Base-by-base conservation (phyloP, 192 early-diverging fungal species). In the Gamsiella multidivaricata region DNA sequence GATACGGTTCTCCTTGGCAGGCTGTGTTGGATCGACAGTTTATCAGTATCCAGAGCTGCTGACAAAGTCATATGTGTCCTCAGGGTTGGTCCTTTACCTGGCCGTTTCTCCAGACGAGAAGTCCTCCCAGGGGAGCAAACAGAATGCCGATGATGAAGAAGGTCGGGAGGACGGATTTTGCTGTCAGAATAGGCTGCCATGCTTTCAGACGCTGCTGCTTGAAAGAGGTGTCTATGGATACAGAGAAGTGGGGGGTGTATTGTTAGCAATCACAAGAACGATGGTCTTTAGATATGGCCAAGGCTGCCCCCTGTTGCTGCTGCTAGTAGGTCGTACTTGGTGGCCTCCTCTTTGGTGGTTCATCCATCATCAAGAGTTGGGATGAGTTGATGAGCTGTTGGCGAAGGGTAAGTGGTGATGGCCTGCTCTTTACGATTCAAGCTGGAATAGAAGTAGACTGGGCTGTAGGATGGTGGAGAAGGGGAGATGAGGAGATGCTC, bases 141-240 rank as follows among this genome's bases (percentile, higher is more conserved):
- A 97, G 85, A 12, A 95, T 86, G 12, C 97, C 97, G 56, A 99
- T 86, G 56, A 94, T 84, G 81, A 99, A 99, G 68, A 97, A 96
- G 22, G 94, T 92, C 2, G 97, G 97, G 4, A 99, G 81, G 15
- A 97, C 96, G 37, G 92, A 93, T 71, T 95, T 95, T 61, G 97
- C 96, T n/a, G 94, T 99, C 53, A 99, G 84, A 25, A 99, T 90
- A 7, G 97, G 97, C 84, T 99, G 96, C 97, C 97, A 99, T 12
- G 97, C 95, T 61, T 92, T 93, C 64, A 99, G 88, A 20, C 96
- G 92, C 79, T 99, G 97, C 81, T 99, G 97, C 84, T 94, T 96
- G 80, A 98, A 97, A 15, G 94, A 94, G 26, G 94, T 94, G 84
- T 98, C 89, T 90, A 70, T 22, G 12, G 32, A 25, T 47, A 37